phyloP scores from a whole-genome alignment of 225 moss, liverwort and hornwort genomes.

The Marchantia polymorpha region DNA sequence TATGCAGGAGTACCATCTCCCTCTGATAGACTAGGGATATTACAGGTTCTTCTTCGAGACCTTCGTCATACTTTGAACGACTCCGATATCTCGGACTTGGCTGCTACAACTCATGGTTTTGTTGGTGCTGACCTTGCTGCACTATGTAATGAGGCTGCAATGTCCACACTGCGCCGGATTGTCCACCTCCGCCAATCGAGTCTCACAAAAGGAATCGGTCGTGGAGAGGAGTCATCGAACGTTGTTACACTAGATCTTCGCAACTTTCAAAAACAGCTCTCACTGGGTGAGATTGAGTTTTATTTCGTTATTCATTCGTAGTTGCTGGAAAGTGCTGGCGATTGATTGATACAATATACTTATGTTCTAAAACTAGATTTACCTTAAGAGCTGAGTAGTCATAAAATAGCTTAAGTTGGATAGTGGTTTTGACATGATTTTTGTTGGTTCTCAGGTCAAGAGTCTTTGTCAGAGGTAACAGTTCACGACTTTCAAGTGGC shows the following conservation, averaged over 20 bases:
- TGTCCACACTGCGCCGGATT: conserved; percentile 70
- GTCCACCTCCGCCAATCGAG: conserved; percentile 21
- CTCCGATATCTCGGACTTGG: conserved; percentile 63
- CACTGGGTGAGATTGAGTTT: neutral
- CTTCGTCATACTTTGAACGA: conserved; percentile 61
- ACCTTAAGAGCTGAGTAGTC: too few relatives aligned
- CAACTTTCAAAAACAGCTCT: neutral
- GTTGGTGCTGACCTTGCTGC: conserved; percentile 90
- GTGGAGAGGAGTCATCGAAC: conserved; percentile 10
- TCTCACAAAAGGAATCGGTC: neutral
- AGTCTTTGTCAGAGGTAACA: conserved; percentile 36
- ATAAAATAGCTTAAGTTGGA: too few relatives aligned
- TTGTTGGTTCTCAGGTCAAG: conserved; percentile 17
- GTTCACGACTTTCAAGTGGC: conserved; percentile 76
- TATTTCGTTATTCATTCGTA: neutral
- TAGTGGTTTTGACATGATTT: neutral
- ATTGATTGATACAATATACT: neutral
- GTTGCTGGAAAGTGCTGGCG: neutral
- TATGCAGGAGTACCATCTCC: conserved; percentile 84
- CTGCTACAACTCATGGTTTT: conserved; percentile 90
- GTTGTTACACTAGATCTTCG: conserved; percentile 13
- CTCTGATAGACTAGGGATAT: conserved; percentile 70
- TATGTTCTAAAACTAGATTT: too few relatives aligned
- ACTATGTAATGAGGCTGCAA: conserved; percentile 95
- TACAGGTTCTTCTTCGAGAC: conserved; percentile 55